phyloP scores from a whole-genome alignment of 345 rosid genomes.

The Rubroshorea leprosula region DNA sequence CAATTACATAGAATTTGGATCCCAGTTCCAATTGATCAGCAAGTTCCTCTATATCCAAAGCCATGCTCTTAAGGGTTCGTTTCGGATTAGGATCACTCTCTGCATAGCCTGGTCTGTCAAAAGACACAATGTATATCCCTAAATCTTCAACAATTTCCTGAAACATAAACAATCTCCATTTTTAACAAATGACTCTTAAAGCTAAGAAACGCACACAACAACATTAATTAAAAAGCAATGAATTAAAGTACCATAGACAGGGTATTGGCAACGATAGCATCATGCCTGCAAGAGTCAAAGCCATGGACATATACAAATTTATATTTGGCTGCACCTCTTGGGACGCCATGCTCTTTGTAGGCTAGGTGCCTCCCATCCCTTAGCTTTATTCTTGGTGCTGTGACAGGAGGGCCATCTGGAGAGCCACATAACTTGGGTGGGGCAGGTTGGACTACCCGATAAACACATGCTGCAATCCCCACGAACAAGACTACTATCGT shows the following conservation, averaged over 20 bases:
- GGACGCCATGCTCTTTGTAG: slow-evolving; percentile 40
- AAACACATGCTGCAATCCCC: slow-evolving; percentile 41
- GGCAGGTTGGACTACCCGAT: slow-evolving; percentile 48
- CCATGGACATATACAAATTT: slow-evolving; percentile 38
- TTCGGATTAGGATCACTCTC: slow-evolving; percentile 63
- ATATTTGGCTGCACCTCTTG: slow-evolving; percentile 26
- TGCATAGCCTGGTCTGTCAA: slow-evolving; percentile 70
- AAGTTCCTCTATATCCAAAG: slow-evolving; percentile 59
- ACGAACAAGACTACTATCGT: slow-evolving; percentile 28
- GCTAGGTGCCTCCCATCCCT: slow-evolving; percentile 61
- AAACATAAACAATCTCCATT: slow-evolving; percentile 16
- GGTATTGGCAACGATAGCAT: too few species aligned
- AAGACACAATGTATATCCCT: slow-evolving; percentile 50
- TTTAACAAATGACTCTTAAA: too few species aligned
- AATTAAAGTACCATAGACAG: too few species aligned
- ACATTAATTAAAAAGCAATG: too few species aligned
- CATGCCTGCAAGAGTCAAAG: slow-evolving; percentile 24
- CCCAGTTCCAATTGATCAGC: slow-evolving; percentile 63
- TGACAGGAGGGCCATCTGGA: slow-evolving; percentile 41
- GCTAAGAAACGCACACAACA: too few species aligned
- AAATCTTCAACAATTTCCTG: slow-evolving; percentile 51
- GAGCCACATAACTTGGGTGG: slow-evolving; percentile 43
- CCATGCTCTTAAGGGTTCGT: slow-evolving; percentile 44
- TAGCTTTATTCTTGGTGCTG: slow-evolving; percentile 50
- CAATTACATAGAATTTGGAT: slow-evolving; percentile 43